Evolutionary conservation across 2,329 filamentous ascomycete genomes (phyloP).

Genomic region (Diaporthe caulivora): DNA sequence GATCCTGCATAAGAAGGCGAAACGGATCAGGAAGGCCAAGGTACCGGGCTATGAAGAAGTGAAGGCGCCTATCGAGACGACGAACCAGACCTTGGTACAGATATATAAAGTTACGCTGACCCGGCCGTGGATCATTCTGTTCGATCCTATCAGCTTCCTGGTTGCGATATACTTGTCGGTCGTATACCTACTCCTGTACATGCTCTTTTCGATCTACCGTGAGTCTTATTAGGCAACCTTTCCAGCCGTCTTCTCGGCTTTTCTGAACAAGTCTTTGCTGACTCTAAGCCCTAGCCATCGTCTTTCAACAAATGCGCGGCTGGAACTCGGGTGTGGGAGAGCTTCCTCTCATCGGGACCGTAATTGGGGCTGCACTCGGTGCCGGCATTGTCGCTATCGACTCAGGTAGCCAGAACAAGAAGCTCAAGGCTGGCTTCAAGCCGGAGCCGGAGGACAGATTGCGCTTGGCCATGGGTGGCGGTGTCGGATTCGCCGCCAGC

Average conservation of each 20-base stretch:
- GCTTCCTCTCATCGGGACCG: slow-evolving; percentile 63
- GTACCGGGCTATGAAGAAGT: slow-evolving; percentile 66
- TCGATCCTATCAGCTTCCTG: slow-evolving; percentile 65
- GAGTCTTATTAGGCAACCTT: neutral
- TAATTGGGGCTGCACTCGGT: slow-evolving; percentile 61
- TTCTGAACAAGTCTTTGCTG: neutral
- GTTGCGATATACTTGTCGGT: slow-evolving; percentile 65
- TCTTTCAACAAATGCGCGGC: slow-evolving; percentile 64
- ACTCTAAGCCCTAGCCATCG: slow-evolving; percentile 50
- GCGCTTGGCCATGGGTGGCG: slow-evolving; percentile 62
- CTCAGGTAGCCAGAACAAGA: slow-evolving; percentile 38
- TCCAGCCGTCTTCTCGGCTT: neutral
- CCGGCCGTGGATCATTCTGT: slow-evolving; percentile 65
- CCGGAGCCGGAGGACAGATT: slow-evolving; percentile 62
- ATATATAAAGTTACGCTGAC: slow-evolving; percentile 63
- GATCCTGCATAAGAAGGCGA: slow-evolving; percentile 66
- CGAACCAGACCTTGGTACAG: slow-evolving; percentile 54
- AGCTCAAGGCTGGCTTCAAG: slow-evolving; percentile 37
- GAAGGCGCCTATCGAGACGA: slow-evolving; percentile 61
- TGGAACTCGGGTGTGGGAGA: slow-evolving; percentile 67
- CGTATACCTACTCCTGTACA: slow-evolving; percentile 66
- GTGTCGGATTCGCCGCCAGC: slow-evolving; percentile 64
- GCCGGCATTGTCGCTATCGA: slow-evolving; percentile 42
- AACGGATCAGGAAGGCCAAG: slow-evolving; percentile 60
- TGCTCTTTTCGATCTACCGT: slow-evolving; percentile 69